Evolutionary conservation across 1,284 basidiomycete genomes (phyloP), one percentile per base, ranked within the genome.

Genomic region (Neonothopanus nambi): DNA sequence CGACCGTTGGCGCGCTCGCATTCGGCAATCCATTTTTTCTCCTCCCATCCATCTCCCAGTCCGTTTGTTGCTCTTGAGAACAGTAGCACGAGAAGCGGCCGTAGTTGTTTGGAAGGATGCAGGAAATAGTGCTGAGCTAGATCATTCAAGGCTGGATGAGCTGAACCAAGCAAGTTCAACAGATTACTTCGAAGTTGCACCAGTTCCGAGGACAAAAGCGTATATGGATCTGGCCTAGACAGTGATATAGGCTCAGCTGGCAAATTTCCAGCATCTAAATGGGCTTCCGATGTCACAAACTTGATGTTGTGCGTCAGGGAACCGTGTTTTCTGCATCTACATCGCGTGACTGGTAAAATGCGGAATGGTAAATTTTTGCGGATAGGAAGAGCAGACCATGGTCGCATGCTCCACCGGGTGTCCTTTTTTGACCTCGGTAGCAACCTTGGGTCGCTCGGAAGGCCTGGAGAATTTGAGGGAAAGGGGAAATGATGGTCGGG

Each of bases 61-160:
- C 91, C 91, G 58, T 93, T 92, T 24, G 90, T 92, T 7, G 92
- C 92, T 58, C 87, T 83, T 21, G 84, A 73, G 70, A 93, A 89
- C 50, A 94, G 79, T 24, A 94, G 77, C 23, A 94, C 88, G 54
- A 94, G 79, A 59, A 92, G 74, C 2, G 92, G 91, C 11, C 92
- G 79, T n/a, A 94, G 76, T 64, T 93, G 89, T 67, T 94, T 93
- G 9, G 86, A 85, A 5, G 82, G 79, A 48, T 82, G 80, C 56
- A 86, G 76, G 67, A 93, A 93, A 72, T 94, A 93, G 54, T 91
- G 84, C 1, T 49, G 48, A 28, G 91, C 90, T 52, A 93, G 85
- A 37, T 85, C 79, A 57, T 89, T 85, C 52, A 94, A 79, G 2
- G 81, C 78, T 5, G 89, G 85, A 63, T 93, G 86, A 12, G 87